phyloP scores from a whole-genome alignment of 495 filamentous ascomycete species.

The Parathielavia appendiculata region DNA sequence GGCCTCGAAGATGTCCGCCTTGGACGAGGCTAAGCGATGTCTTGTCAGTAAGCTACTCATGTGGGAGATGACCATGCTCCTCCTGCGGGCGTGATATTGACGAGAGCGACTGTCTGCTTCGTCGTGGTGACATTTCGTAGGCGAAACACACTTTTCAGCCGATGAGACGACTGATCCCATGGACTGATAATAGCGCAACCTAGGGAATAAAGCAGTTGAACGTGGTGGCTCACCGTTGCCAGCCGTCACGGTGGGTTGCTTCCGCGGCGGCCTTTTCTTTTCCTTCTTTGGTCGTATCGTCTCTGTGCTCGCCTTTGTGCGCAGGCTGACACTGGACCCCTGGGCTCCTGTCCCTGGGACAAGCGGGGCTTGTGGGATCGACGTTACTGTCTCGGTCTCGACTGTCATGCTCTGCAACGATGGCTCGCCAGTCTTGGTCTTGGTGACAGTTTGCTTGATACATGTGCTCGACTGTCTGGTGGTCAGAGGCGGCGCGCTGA shows the following conservation, averaged over 20 bases:
- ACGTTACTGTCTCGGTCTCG: constrained; percentile 92
- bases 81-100: constrained; percentile 17
- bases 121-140: constrained; percentile 36
- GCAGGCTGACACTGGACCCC: constrained; percentile 64
- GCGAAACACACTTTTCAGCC: constrained; percentile 28
- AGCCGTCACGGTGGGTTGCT: constrained; percentile 63
- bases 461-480: constrained; percentile 42
- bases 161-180: constrained; percentile 33
- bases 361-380: constrained; percentile 83
- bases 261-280: constrained; percentile 71
- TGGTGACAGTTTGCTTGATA: constrained; percentile 37
- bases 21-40: constrained; percentile 69
- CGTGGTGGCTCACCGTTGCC: constrained; percentile 61
- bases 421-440: constrained; percentile 63
- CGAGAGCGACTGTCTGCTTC: constrained; percentile 19
- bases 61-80: constrained; percentile 31
- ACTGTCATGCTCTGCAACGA: constrained; percentile 92
- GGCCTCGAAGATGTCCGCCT: constrained; percentile 96
- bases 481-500: constrained; percentile 38
- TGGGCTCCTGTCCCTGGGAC: constrained; percentile 62
- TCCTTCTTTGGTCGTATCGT: constrained; percentile 94
- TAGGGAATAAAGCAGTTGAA: constrained; percentile 21
- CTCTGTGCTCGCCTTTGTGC: constrained; percentile 82
- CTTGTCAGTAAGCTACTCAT: constrained; percentile 51
- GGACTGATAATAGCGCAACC: constrained; percentile 35